Conservation (phyloP, 2,329 filamentous ascomycete genomes). For the Tolypocladium pustulatum region DNA sequence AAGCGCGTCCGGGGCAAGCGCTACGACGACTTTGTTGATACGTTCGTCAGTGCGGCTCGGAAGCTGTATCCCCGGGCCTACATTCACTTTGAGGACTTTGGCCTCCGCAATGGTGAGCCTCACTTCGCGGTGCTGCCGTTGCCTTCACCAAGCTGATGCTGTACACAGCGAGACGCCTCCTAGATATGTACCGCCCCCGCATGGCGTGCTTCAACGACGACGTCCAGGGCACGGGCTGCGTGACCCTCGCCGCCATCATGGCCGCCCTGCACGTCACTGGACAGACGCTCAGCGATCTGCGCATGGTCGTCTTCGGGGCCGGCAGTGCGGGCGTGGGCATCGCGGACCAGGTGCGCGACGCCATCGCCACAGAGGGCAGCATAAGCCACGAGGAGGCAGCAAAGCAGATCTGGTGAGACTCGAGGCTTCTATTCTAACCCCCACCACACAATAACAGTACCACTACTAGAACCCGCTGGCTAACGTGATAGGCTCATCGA, state of each 20-base stretch:
- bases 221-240: slow-evolving; percentile 80
- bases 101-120: slow-evolving; percentile 52
- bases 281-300: slow-evolving; percentile 55
- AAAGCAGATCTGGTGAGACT: slow-evolving; percentile 62
- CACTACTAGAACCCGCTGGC: neutral
- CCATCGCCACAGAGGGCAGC: slow-evolving; percentile 57
- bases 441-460: neutral
- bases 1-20: slow-evolving; percentile 56
- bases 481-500: slow-evolving; percentile 57
- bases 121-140: neutral
- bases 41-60: slow-evolving; percentile 57
- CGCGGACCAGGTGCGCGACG: slow-evolving; percentile 72
- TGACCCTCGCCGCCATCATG: slow-evolving; percentile 74
- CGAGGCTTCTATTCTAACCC: neutral
- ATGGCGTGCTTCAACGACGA: slow-evolving; percentile 88
- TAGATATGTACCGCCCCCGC: slow-evolving; percentile 63
- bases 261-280: slow-evolving; percentile 61
- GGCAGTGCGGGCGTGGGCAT: slow-evolving; percentile 79
- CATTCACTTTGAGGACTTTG: slow-evolving; percentile 87
- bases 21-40: slow-evolving; percentile 70
- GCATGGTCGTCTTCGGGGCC: slow-evolving; percentile 67
- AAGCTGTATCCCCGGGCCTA: slow-evolving; percentile 69
- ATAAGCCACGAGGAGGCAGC: slow-evolving; percentile 64
- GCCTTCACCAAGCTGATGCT: neutral
- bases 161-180: slow-evolving; percentile 51